A percentile compares a stretch with the other conserved stretches of the same genome.
Evolutionary conservation across 192 early-diverging fungal species (phyloP).

Genomic region (Backusella liffmaniae): DNA sequence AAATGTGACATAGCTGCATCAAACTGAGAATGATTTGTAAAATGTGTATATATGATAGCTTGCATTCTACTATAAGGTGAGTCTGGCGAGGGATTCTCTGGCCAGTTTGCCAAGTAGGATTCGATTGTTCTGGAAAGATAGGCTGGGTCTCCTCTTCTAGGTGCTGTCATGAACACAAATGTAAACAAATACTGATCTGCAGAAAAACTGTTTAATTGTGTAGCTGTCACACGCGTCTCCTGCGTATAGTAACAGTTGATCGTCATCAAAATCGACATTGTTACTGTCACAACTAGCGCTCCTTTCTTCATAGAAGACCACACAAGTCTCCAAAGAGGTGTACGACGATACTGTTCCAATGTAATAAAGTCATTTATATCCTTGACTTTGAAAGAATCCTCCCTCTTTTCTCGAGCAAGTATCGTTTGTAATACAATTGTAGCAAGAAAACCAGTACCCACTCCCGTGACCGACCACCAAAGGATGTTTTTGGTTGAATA

Average conservation of each 20-base stretch:
- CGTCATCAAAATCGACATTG: constrained; percentile 34
- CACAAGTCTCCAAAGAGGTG: constrained; percentile 33
- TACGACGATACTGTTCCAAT: constrained; percentile 20
- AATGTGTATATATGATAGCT: constrained; percentile 53
- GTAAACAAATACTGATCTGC: constrained; percentile 45
- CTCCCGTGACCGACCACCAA: constrained; percentile 55
- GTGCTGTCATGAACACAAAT: constrained; percentile 53
- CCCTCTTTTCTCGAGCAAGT: constrained; percentile 8
- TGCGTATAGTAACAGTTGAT: constrained; percentile 34
- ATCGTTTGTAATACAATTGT: constrained; percentile 31
- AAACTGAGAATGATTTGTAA: constrained; percentile 45
- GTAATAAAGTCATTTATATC: neutral
- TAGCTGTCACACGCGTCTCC: constrained; percentile 15
- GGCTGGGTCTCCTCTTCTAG: constrained; percentile 40
- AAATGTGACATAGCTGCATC: constrained; percentile 38
- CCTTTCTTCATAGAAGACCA: constrained; percentile 26
- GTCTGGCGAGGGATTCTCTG: constrained; percentile 28
- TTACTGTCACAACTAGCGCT: constrained; percentile 16
- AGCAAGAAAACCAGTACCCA: constrained; percentile 44
- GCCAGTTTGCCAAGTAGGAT: constrained; percentile 48
- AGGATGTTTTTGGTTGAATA: constrained; percentile 47
- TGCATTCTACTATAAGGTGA: constrained; percentile 48
- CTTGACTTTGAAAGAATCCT: neutral
- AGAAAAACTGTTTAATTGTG: constrained; percentile 23
- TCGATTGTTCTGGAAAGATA: constrained; percentile 45